Percentiles rank a stretch among this genome's conserved stretches.
Conservation (phyloP, 2,329 filamentous ascomycete genomes). For the Chlorencoelia australis region DNA sequence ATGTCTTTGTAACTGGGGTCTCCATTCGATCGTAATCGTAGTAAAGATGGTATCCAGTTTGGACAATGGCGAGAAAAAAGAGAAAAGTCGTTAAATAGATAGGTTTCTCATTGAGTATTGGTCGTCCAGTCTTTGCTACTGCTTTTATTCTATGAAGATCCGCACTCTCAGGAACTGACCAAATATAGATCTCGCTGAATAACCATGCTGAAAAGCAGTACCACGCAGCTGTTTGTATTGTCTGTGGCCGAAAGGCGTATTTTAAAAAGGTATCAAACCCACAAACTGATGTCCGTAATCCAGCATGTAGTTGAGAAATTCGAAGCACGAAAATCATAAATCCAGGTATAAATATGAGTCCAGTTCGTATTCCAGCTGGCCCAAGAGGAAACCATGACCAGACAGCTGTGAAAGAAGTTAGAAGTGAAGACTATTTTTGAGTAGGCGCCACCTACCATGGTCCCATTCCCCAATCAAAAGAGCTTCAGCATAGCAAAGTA, state of each 20-base stretch:
- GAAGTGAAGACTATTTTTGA: too few relatives aligned
- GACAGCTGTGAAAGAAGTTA: conserved; percentile 47
- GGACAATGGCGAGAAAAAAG: conserved; percentile 55
- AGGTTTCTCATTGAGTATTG: conserved; percentile 74
- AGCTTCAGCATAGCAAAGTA: conserved; percentile 64
- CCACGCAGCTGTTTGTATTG: conserved; percentile 61
- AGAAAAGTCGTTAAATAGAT: conserved; percentile 70
- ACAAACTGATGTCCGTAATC: conserved; percentile 60
- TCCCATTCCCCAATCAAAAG: conserved; percentile 59
- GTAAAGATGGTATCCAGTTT: conserved; percentile 60
- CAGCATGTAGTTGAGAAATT: conserved; percentile 73
- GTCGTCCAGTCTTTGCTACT: conserved; percentile 58
- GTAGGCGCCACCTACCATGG: conserved; percentile 39
- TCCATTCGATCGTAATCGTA: conserved; percentile 57
- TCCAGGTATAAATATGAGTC: conserved; percentile 65
- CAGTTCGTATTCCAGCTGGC: conserved; percentile 60
- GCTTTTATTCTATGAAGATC: conserved; percentile 66
- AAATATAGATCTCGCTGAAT: conserved; percentile 75
- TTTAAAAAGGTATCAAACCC: conserved; percentile 53
- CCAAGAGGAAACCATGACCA: conserved; percentile 85
- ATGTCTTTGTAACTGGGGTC: conserved; percentile 32
- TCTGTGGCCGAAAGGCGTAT: conserved; percentile 43
- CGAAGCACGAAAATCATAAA: conserved; percentile 76
- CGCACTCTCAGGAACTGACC: conserved; percentile 48
- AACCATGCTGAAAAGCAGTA: conserved; percentile 70